phyloP scores from a whole-genome alignment of 2,329 filamentous ascomycete species.

The Nothomitra cinnamomea region DNA sequence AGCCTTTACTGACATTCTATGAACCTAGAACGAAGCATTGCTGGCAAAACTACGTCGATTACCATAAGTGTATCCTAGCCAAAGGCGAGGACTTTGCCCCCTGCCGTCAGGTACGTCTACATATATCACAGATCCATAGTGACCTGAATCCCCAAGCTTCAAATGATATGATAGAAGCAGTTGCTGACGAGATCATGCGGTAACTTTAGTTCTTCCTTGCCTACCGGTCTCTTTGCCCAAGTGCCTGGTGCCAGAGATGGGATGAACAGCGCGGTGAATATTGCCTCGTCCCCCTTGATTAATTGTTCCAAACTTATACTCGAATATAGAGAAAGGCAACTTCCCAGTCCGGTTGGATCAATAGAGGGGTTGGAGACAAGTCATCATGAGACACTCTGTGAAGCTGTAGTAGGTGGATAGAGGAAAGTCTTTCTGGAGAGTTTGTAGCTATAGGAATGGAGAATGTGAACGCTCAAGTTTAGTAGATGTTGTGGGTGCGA shows the following conservation, averaged over 20 bases:
- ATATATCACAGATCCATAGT: background rate
- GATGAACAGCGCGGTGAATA: conserved; percentile 85
- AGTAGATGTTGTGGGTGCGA: too few species aligned
- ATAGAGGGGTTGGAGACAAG: conserved; percentile 19
- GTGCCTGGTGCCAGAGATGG: conserved; percentile 85
- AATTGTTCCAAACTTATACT: conserved; percentile 8
- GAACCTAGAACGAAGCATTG: conserved; percentile 71
- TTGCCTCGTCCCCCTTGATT: too few species aligned
- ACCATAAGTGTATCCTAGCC: conserved; percentile 98
- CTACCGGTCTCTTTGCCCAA: conserved; percentile 95
- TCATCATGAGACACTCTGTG: background rate
- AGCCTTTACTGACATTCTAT: background rate
- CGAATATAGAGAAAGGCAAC: conserved; percentile 41
- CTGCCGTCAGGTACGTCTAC: conserved; percentile 66
- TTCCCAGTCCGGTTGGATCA: conserved; percentile 50
- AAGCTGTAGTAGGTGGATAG: background rate
- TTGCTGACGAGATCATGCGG: background rate
- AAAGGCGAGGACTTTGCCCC: conserved; percentile 98
- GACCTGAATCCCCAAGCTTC: conserved; percentile 11
- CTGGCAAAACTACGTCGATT: conserved; percentile 99
- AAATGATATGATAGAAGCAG: background rate
- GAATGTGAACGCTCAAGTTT: background rate
- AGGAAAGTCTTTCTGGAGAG: background rate
- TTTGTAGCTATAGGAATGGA: conserved; percentile 1
- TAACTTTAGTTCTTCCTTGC: conserved; percentile 70